Percentiles rank a stretch among this genome's conserved stretches.
Evolutionary conservation across 306 rosid species (phyloP).

Genomic region (Phaseolus lunatus): DNA sequence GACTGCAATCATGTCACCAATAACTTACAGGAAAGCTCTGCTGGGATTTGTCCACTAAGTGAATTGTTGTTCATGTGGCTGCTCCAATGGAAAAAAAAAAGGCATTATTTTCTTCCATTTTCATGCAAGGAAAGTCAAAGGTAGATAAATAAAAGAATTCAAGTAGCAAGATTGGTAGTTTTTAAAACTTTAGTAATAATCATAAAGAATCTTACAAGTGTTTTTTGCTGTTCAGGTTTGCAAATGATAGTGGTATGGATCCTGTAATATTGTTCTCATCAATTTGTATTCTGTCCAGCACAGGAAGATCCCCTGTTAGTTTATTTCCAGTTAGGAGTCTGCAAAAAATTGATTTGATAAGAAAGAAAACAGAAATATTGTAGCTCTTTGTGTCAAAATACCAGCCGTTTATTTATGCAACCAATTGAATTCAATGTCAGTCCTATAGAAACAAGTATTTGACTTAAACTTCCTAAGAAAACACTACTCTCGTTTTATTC

Average conservation of each 20-base stretch:
- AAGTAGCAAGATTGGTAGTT: neutral
- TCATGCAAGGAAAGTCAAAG: conserved; percentile 8
- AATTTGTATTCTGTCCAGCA: conserved; percentile 68
- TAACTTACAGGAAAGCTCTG: conserved; percentile 78
- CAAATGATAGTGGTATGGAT: conserved; percentile 75
- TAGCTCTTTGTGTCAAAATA: conserved; percentile 16
- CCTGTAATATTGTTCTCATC: conserved; percentile 80
- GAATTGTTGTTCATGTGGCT: conserved; percentile 99
- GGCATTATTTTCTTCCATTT: conserved; percentile 30
- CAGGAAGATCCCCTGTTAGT: conserved; percentile 74
- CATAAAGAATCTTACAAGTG: conserved; percentile 78
- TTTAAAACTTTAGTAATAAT: neutral
- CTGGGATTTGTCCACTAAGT: conserved; percentile 81
- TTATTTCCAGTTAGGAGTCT: conserved; percentile 87
- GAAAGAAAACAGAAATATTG: conserved; percentile 21
- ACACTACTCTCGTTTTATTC: conserved; percentile 1
- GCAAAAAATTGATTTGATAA: conserved; percentile 22
- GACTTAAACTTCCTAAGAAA: conserved; percentile 23
- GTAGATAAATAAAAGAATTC: conserved; percentile 7
- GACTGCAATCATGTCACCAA: neutral
- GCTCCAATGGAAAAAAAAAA: conserved; percentile 44
- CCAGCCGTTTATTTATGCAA: neutral
- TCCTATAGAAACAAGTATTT: neutral
- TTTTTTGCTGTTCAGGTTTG: conserved; percentile 55
- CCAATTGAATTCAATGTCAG: conserved; percentile 10